Evolutionary conservation across 2,329 filamentous ascomycete species (phyloP).

Genomic region (Didymella segeticola): DNA sequence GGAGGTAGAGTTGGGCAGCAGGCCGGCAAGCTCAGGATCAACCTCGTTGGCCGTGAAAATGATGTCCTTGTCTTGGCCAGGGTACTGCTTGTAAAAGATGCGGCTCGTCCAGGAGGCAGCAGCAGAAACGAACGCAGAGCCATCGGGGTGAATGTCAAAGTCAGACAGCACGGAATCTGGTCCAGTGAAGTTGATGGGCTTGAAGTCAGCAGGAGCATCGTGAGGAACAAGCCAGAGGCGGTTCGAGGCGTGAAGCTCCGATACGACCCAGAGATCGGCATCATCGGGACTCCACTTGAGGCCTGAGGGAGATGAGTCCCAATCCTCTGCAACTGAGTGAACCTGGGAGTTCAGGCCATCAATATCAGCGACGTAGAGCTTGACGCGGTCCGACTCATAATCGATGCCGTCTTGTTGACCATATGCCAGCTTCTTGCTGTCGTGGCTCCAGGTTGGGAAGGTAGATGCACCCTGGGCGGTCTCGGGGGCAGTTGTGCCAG

Average conservation of each 20-base stretch:
- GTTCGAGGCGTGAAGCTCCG: slow-evolving; percentile 39
- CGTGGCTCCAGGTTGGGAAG: slow-evolving; percentile 74
- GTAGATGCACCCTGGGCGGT: slow-evolving; percentile 67
- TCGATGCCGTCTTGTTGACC: slow-evolving; percentile 69
- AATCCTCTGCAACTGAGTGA: slow-evolving; percentile 39
- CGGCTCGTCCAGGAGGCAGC: slow-evolving; percentile 41
- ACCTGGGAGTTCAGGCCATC: slow-evolving; percentile 37
- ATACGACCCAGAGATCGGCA: slow-evolving; percentile 41
- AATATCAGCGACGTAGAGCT: slow-evolving; percentile 50
- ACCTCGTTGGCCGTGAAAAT: slow-evolving; percentile 69
- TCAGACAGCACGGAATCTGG: slow-evolving; percentile 43
- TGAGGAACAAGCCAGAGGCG: slow-evolving; percentile 68
- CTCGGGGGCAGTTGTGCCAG: slow-evolving; percentile 37
- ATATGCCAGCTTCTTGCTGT: slow-evolving; percentile 75
- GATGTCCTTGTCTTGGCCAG: slow-evolving; percentile 42
- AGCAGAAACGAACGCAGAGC: slow-evolving; percentile 55
- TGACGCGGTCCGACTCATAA: slow-evolving; percentile 81
- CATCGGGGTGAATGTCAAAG: slow-evolving; percentile 65
- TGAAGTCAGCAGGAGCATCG: slow-evolving; percentile 59
- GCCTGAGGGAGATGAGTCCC: slow-evolving; percentile 42
- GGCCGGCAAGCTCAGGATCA: slow-evolving; percentile 69
- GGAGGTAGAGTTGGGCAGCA: slow-evolving; percentile 66
- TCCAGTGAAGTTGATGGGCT: slow-evolving; percentile 53
- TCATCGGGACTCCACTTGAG: slow-evolving; percentile 41
- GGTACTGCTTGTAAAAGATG: slow-evolving; percentile 40